Base-by-base conservation (phyloP, 148 eudicot species). In the Arbutus unedo region DNA sequence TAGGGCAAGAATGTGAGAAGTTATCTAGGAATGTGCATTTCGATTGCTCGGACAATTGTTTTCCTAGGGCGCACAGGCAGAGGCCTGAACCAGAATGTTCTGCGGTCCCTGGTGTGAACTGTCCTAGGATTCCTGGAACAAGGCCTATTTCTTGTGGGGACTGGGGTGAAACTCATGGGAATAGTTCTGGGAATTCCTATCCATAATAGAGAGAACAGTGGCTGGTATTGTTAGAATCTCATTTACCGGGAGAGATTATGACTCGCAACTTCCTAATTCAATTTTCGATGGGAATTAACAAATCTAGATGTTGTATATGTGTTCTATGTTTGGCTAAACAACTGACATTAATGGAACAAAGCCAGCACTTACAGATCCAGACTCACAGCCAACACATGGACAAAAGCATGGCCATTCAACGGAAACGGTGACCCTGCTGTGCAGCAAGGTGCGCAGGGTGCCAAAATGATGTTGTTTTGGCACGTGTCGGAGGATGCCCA, bases 61-160 rank as follows among this genome's bases (percentile, higher is more conserved):
- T 95, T 7, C 96, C 93, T 1, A 92, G 98, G 8, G 76, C 50
- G 62, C 85, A 79, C 2, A 62, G 89, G 91, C 98, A 95, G 81
- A 91, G 98, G 21, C 98, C 95, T 8, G 81, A 80, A 62, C 93
- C 94, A 0, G 92, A 95, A 67, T 93, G 98, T 59, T 85, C 89
- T 48, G 84, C 43, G 23, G 57, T 86, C 43, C 92, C 97, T 2
- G 85, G 88, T 3, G 82, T 86, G 64, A 91, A 84, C 83, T 92
- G 98, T 43, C 74, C 82, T 25, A 89, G 92, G 66, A 84, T 90
- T 54, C 98, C 97, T 10, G 78, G 88, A 5, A 77, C 84, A 9
- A 91, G 84, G 74, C 92, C 95, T 4, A 86, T 94, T 68, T 89
- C 87, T 83, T 94, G 98, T 84, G 93, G 93, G 31, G 66, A 83